phyloP scores from a whole-genome alignment of 345 rosid genomes.

The Eucalyptus tenuipes region DNA sequence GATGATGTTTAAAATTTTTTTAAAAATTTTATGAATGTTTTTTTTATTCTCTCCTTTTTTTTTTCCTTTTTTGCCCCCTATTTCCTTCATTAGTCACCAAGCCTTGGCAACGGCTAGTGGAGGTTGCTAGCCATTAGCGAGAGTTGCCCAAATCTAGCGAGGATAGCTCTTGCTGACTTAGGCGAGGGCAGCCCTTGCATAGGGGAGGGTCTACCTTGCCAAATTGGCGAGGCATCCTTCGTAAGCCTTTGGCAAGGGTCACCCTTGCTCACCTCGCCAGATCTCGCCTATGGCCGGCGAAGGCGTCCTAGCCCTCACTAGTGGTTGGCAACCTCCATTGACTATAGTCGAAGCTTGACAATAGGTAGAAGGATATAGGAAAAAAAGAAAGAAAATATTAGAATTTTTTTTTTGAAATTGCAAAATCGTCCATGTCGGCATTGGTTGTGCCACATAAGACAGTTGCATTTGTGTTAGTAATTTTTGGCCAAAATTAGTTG shows the following conservation, averaged over 20 bases:
- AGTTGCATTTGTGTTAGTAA: fast-evolving
- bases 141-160: neutral
- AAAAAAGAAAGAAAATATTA: neutral
- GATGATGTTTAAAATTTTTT: neutral
- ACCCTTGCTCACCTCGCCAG: neutral
- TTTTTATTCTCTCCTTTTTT: neutral
- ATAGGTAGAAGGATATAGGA: neutral
- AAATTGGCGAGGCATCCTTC: neutral
- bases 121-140: neutral
- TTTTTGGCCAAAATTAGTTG: neutral
- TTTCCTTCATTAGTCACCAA: neutral
- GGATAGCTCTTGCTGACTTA: neutral
- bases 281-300: neutral
- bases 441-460: neutral
- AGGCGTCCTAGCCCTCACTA: fast-evolving
- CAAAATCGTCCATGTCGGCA: neutral
- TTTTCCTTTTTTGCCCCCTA: neutral
- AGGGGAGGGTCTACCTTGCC: neutral
- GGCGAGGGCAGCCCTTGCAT: neutral
- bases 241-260: neutral
- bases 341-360: fast-evolving
- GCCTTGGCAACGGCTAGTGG: neutral
- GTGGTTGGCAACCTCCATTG: neutral
- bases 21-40: neutral
- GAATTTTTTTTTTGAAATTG: neutral